Conservation (phyloP, 148 eudicot species). For the Arctostaphylos glauca region DNA sequence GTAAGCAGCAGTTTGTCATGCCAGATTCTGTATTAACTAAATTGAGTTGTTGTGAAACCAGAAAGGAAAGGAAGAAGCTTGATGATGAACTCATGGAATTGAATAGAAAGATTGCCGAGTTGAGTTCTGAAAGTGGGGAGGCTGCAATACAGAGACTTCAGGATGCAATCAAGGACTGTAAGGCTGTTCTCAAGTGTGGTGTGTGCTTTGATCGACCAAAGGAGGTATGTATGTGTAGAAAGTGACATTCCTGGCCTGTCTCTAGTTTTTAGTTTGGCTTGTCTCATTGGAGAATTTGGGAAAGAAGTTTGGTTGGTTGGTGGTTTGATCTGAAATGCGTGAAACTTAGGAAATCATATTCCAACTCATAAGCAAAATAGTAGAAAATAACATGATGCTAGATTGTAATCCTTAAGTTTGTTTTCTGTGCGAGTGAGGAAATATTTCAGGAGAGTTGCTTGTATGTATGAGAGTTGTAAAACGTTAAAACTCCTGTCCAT, state of each 20-base stretch:
- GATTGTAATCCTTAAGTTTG: not conserved
- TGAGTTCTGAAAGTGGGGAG: slow-evolving; percentile 74
- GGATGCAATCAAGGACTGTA: slow-evolving; percentile 92
- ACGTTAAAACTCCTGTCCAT: not conserved
- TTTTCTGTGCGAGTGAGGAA: not conserved
- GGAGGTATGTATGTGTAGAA: slow-evolving; percentile 50
- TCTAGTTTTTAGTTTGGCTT: not conserved
- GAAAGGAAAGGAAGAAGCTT: slow-evolving; percentile 66
- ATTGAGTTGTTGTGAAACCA: slow-evolving; percentile 22
- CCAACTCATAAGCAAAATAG: not conserved
- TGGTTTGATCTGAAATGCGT: not conserved
- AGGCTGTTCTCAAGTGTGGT: slow-evolving; percentile 89
- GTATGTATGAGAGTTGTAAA: not conserved
- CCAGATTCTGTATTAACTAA: not conserved
- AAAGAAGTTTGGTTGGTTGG: not conserved
- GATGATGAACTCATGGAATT: slow-evolving; percentile 73
- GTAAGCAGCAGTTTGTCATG: not conserved
- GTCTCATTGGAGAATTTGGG: not conserved
- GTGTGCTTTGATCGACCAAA: slow-evolving; percentile 97
- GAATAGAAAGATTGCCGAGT: slow-evolving; percentile 53
- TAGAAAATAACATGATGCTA: too few relatives aligned
- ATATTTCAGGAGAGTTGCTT: not conserved
- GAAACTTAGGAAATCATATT: not conserved
- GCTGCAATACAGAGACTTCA: slow-evolving; percentile 88
- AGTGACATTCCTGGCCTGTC: not conserved